Evolutionary conservation across 176 grass and related monocot genomes (phyloP).

Genomic region (Puya raimondii): DNA sequence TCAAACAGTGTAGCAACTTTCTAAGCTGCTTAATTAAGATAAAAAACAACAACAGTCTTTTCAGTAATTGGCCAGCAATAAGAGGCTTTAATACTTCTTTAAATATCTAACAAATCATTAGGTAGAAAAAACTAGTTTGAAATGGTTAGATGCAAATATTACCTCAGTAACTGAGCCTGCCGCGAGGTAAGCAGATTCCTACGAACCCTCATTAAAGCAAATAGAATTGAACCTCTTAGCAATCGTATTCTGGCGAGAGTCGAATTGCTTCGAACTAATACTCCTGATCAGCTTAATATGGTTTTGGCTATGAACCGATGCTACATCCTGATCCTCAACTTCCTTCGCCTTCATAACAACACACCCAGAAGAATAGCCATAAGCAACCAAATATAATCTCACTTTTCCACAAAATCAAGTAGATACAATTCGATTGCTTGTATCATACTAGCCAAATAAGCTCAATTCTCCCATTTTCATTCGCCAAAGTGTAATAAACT

Average conservation of each 20-base stretch:
- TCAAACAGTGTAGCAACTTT: constrained; percentile 44
- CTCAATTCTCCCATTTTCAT: too few relatives aligned
- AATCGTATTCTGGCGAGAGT: constrained; percentile 46
- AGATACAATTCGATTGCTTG: background rate
- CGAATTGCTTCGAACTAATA: constrained; percentile 67
- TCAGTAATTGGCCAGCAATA: background rate
- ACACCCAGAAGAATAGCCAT: constrained; percentile 36
- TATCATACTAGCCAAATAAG: too few relatives aligned
- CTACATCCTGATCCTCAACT: constrained; percentile 54
- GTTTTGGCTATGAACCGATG: constrained; percentile 57
- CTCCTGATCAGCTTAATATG: constrained; percentile 74
- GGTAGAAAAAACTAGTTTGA: background rate
- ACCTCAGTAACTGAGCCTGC: constrained; percentile 84
- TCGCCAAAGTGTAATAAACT: too few relatives aligned
- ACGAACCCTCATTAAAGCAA: constrained; percentile 88
- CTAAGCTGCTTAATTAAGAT: constrained; percentile 47
- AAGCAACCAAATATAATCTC: background rate
- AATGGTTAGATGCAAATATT: constrained; percentile 2
- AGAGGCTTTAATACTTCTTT: background rate
- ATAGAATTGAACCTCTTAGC: constrained; percentile 74
- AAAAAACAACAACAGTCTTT: background rate
- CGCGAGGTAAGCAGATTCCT: constrained; percentile 81
- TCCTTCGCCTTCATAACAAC: constrained; percentile 57
- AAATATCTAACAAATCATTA: background rate
- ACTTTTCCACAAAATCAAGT: background rate